Evolutionary conservation across 2,329 filamentous ascomycete genomes (phyloP).

Genomic region (Plectosphaerella plurivora): DNA sequence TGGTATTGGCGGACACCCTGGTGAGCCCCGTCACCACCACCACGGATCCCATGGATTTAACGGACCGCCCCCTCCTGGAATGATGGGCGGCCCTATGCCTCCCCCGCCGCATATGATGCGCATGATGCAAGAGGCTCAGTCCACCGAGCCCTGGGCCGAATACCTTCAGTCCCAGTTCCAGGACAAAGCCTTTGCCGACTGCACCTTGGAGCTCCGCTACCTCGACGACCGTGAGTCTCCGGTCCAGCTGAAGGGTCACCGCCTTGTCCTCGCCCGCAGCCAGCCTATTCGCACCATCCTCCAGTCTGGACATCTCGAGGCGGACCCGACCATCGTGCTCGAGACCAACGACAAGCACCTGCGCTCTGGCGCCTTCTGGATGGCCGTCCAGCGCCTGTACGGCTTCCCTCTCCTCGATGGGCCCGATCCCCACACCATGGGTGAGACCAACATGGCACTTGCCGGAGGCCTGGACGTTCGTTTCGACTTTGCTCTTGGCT

Average conservation of each 20-base stretch:
- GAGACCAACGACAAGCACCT: slow-evolving; percentile 48
- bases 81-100: slow-evolving; percentile 22
- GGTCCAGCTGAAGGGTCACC: slow-evolving; percentile 47
- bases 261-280: slow-evolving; percentile 51
- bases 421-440: slow-evolving; percentile 22
- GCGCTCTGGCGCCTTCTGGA: slow-evolving; percentile 51
- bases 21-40: slow-evolving; percentile 20
- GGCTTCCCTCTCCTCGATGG: slow-evolving; percentile 43
- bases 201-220: slow-evolving; percentile 40
- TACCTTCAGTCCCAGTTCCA: slow-evolving; percentile 35
- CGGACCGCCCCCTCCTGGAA: slow-evolving; percentile 19
- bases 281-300: slow-evolving; percentile 25
- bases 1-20: slow-evolving; percentile 20
- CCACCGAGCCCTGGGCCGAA: slow-evolving; percentile 29
- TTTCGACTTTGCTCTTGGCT: slow-evolving; percentile 56
- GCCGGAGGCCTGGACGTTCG: slow-evolving; percentile 35
- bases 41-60: slow-evolving; percentile 1
- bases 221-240: slow-evolving; percentile 29
- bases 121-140: slow-evolving; percentile 11
- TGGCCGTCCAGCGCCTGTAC: slow-evolving; percentile 54
- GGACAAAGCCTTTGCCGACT: slow-evolving; percentile 35
- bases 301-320: slow-evolving; percentile 6
- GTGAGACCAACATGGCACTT: slow-evolving; percentile 23
- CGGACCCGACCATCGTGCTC: slow-evolving; percentile 33
- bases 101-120: slow-evolving; percentile 12